A percentile compares a stretch with the other conserved stretches of the same genome.
phyloP scores from a whole-genome alignment of 345 rosid species.

The Brassica rapa region DNA sequence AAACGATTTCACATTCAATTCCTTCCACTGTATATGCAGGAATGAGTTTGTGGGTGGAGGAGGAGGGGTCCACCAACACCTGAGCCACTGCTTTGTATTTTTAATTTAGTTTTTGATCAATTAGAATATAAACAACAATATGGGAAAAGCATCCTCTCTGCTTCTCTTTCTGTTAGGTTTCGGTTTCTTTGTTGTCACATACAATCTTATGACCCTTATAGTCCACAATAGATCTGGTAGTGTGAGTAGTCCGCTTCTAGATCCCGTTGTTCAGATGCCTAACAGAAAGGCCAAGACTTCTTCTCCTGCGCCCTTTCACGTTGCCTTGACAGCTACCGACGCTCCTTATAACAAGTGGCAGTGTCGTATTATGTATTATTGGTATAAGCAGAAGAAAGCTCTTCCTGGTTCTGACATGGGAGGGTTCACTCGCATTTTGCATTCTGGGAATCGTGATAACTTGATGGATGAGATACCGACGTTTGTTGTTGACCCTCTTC shows the following conservation, averaged over 20 bases:
- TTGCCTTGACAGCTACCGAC: conserved; percentile 91
- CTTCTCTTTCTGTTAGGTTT: conserved; percentile 62
- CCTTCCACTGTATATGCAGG: conserved; percentile 22
- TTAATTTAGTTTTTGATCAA: background rate
- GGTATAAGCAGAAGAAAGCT: conserved; percentile 82
- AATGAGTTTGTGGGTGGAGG: background rate
- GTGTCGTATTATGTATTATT: conserved; percentile 94
- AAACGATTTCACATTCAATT: background rate
- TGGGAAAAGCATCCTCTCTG: conserved; percentile 63
- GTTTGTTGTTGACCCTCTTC: conserved; percentile 90
- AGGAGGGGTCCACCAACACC: background rate
- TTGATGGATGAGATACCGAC: conserved; percentile 96
- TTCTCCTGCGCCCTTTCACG: conserved; percentile 57
- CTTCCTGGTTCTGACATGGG: conserved; percentile 93
- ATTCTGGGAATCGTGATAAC: conserved; percentile 82
- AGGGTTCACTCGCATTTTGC: conserved; percentile 86
- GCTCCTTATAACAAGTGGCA: conserved; percentile 95
- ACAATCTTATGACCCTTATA: conserved; percentile 66
- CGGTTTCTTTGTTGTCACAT: conserved; percentile 74
- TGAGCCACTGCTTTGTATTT: background rate
- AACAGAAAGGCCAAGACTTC: conserved; percentile 45
- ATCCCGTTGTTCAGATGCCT: conserved; percentile 79
- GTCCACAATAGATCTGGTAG: conserved; percentile 46
- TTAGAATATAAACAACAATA: conserved; percentile 22
- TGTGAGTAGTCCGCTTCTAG: conserved; percentile 46